Evolutionary conservation across 768 basidiomycete species (phyloP), one percentile per base, ranked within the genome.

Genomic region (Tulasnella sp.): DNA sequence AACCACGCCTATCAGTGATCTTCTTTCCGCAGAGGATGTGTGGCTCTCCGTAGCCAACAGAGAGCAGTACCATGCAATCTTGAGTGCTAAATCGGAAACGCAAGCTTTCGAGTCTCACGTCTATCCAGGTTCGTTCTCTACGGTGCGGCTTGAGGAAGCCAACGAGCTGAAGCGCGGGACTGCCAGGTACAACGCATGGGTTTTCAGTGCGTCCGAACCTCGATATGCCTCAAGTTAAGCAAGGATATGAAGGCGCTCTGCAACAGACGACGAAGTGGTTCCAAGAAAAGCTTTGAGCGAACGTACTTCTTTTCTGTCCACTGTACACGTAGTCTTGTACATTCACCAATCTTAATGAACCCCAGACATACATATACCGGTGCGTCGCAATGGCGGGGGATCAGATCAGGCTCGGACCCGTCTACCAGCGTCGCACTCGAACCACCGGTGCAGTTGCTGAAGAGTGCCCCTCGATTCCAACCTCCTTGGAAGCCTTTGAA

Each of bases 191-290:
- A 16, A 83, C 81, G 9, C 89, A 89, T 77, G 88, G 89, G 36
- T 90, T 90, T 34, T 88, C 88, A 2, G 84, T 85, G 38, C 85
- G 89, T 18, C 89, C 88, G 2, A 87, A 88, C 78, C 83, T 89
- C 52, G 82, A 80, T 7, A 84, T 87, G 18, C 85, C 86, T 1
- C 87, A 87, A 46, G 85, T 89, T 71, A 86, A 86, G 81, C 85
- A 85, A 71, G 88, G 84, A 3, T 89, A 86, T 78, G 86, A 90
- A 75, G 84, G 85, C n/a, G 85, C 87, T 21, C 83, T 88, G 56
- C 83, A 86, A n/a, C 87, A 88, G 77, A 85, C 85, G 0, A 83
- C 86, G 10, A 83, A 82, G 18, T 89, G 87, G 87, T 86, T 88
- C 80, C 79, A 85, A 77, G 87, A 86, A 80, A 87, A 88, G 3